Base-by-base conservation (phyloP, 768 basidiomycete genomes). In the Panaeolus cyanescens region DNA sequence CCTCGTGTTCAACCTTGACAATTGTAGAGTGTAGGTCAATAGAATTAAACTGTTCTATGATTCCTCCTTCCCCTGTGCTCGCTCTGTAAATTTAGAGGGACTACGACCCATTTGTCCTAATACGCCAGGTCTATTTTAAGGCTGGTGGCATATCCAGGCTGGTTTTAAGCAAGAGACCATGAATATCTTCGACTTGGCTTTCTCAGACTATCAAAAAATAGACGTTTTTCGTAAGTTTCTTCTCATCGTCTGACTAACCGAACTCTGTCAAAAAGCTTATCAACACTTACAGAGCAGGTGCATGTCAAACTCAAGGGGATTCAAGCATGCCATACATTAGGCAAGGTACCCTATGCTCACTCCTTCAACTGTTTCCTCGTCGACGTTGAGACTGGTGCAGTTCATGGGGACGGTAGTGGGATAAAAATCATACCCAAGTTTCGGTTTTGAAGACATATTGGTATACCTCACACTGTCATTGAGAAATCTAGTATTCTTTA, bases 1-100 rank as follows among this genome's bases (percentile, higher is more conserved):
- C 50, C 75, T 99, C 65, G 86, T 96, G 56, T 91, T 96, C 71
- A 92, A 87, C 63, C 75, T 99, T 65, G 89, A 94, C 72, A 98
- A 99, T 74, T 99, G 96, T 80, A 85, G 95, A 74, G 96, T 98
- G 31, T 93, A 78, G 74, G 30, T 55, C 25, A 30, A 30, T 50
- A 50, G 19, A 50, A 28, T 9, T 50, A 25, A 28, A 42, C 39
- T 42, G 25, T 50, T 33, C 39, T 37, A 20, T 25, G 22, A 20
- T 9, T 13, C 19, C 17, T 19, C 5, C 15, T 28, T 56, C 13
- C 55, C 15, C 32, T 7, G n/a, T 13, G 15, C 19, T 15, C 32
- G n/a, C 13, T n/a, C 54, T 55, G 15, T 22, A 42, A 42, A n/a
- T n/a, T n/a, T 9, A 4, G 39, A 17, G n/a, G n/a, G n/a, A 37